phyloP scores from a whole-genome alignment of 495 filamentous ascomycete genomes.

The Articulospora tetracladia region DNA sequence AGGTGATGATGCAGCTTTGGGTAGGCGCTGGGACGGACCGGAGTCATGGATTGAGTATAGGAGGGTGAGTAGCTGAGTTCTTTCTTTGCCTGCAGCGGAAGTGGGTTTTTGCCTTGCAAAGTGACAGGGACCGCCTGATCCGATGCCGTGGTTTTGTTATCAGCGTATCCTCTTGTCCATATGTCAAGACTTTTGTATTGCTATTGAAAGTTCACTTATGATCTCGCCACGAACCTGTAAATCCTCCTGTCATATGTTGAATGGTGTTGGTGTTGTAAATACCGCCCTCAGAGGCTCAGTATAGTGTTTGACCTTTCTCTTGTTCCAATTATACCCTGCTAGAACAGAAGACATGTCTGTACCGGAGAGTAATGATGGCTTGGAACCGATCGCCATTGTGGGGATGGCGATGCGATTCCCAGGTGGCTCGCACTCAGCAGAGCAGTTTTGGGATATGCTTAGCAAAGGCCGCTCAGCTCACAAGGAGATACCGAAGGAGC shows the following conservation, averaged over 20 bases:
- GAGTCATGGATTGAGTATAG: background rate
- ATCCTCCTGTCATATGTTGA: background rate
- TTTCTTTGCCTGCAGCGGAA: too few species aligned
- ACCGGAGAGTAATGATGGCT: background rate
- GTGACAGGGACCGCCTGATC: too few species aligned
- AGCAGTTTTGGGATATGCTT: slow-evolving; percentile 54
- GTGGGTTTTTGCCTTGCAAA: too few species aligned
- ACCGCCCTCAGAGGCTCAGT: too few species aligned
- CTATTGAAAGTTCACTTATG: too few species aligned
- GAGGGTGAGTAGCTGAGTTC: background rate
- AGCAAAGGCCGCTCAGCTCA: background rate
- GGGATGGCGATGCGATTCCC: slow-evolving; percentile 59
- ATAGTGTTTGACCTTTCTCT: too few species aligned
- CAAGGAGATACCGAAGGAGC: slow-evolving; percentile 37
- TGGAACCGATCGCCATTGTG: slow-evolving; percentile 53
- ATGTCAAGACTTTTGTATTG: background rate
- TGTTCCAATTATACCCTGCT: background rate
- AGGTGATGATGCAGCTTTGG: background rate
- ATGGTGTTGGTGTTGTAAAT: background rate
- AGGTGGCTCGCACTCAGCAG: slow-evolving; percentile 43
- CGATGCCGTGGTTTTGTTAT: too few species aligned
- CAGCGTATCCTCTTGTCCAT: background rate
- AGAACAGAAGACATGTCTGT: slow-evolving; percentile 4
- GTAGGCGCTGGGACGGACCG: too few species aligned
- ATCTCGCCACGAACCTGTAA: too few species aligned